Base-by-base conservation (phyloP, 2,329 filamentous ascomycete genomes). In the Monosporascus sp. region DNA sequence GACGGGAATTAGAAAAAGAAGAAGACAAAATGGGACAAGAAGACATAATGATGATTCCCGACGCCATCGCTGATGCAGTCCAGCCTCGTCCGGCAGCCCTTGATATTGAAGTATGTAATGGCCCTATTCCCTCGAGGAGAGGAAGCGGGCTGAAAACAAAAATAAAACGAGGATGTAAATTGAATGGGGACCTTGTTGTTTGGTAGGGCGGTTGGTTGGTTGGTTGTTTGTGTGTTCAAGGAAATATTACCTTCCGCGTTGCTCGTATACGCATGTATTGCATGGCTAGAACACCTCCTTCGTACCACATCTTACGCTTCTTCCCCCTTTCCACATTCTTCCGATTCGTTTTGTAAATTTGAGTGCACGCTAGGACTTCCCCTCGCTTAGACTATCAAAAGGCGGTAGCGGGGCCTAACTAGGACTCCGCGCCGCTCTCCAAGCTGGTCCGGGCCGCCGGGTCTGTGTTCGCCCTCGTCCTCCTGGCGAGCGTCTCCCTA, bases 401-500 rank as follows among this genome's bases (percentile, higher is more conserved):
- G 39, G 5, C 9, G 18, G 39, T 18, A 43, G 39, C 39, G 20
- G 18, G 39, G 17, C 39, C 39, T 9, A 43, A 43, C 39, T 11
- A 20, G 14, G 11, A 20, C 39, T 43, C 39, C 18, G 39, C 18
- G 39, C 11, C 22, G 18, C 39, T 20, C 11, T 43, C 39, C 39
- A 4, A 18, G 39, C 37, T 35, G 14, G 36, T 24, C 8, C 24
- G 7, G 9, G 37, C 43, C 14, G 43, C 22, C 14, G 38, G 49
- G 8, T 50, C 49, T 5, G 49, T 50, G 11, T 50, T n/a, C 24
- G 37, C 35, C 37, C 49, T 43, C 18, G 15, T 9, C n/a, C 49
- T 43, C 20, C 49, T 39, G 7, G 37, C 37, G 7, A 50, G 37
- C 20, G 49, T 43, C 51, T 65, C 64, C 44, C 64, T 58, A 11